A percentile compares a stretch with the other conserved stretches of the same genome.
phyloP scores from a whole-genome alignment of 164 flowering plant genomes.

The Liquidambar formosana region DNA sequence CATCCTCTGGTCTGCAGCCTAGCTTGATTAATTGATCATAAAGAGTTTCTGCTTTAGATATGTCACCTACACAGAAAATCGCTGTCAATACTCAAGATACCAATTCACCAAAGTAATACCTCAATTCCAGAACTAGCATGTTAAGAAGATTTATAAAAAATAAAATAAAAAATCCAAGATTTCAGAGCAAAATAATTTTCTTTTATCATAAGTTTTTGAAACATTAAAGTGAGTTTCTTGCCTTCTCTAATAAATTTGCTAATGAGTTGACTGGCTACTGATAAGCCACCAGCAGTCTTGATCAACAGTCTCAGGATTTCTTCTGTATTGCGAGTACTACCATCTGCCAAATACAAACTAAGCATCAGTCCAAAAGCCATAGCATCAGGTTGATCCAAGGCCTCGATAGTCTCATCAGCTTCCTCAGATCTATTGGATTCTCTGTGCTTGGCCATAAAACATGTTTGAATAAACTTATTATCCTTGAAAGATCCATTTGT shows the following conservation, averaged over 20 bases:
- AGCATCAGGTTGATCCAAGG: conserved; percentile 37
- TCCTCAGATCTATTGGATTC: conserved; percentile 25
- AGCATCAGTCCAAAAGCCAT: conserved; percentile 58
- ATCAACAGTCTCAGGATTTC: conserved; percentile 45
- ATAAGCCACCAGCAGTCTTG: conserved; percentile 44
- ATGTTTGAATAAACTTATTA: conserved; percentile 44
- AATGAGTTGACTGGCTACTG: conserved; percentile 53
- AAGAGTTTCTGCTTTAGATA: conserved; percentile 51
- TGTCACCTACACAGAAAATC: conserved; percentile 47
- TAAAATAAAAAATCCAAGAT: no score
- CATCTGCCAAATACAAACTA: conserved; percentile 47
- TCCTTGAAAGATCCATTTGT: conserved; percentile 22
- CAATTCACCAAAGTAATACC: not conserved
- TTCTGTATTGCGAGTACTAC: conserved; percentile 29
- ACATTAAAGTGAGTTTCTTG: conserved; percentile 17
- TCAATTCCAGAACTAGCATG: conserved; percentile 4
- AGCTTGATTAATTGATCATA: conserved; percentile 42
- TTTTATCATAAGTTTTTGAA: not conserved
- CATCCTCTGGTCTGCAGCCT: conserved; percentile 46
- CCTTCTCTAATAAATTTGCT: conserved; percentile 59
- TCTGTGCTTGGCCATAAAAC: conserved; percentile 37
- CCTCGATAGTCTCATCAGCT: conserved; percentile 22
- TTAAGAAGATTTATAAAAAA: not conserved
- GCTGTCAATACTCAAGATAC: conserved; percentile 10
- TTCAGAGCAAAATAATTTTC: not conserved